Base-by-base conservation (phyloP, 148 eudicot species). In the Amaranthus cruentus region DNA sequence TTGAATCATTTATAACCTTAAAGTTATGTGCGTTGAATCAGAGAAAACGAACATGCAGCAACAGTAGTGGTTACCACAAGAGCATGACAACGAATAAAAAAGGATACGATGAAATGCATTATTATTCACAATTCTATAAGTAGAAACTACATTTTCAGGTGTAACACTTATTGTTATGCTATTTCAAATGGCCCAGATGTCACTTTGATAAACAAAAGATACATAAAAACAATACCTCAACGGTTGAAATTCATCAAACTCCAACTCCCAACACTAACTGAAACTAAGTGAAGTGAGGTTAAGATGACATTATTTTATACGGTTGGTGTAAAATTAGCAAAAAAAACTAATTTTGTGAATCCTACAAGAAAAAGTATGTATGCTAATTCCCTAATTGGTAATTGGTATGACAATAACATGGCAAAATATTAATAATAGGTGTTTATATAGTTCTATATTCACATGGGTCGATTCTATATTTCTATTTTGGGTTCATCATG, bases 81-180 rank as follows among this genome's bases (percentile, higher is more conserved):
- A 12, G 7, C 49, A 28, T 28, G 38, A 28, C 38, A 28, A 28
- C 38, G 38, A 28, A 28, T 28, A 28, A 75, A 54, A 70, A 70
- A 67, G 52, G 47, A 65, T 52, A 18, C 50, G 61, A 75, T 78
- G 42, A 12, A 56, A 56, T 70, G 68, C 62, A 75, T 79, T 76
- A 75, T 68, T 61, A 57, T 65, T 65, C 66, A 43, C 47, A 73
- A 57, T 51, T 13, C 55, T 8, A 43, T 47, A 44, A 38, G 64
- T 38, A 78, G 82, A 75, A 75, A 71, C 59, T 71, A 72, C 71
- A 53, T 46, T 48, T 65, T 70, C 72, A 68, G 14, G 62, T 64
- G 47, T 47, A 58, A 3, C 5, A 70, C 28, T 57, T 74, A 78
- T 72, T 64, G 9, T 55, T 48, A 66, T 47, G 3, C 53, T 44